Evolutionary conservation across 768 basidiomycete genomes (phyloP).

Genomic region (Stropharia rugosoannulata): DNA sequence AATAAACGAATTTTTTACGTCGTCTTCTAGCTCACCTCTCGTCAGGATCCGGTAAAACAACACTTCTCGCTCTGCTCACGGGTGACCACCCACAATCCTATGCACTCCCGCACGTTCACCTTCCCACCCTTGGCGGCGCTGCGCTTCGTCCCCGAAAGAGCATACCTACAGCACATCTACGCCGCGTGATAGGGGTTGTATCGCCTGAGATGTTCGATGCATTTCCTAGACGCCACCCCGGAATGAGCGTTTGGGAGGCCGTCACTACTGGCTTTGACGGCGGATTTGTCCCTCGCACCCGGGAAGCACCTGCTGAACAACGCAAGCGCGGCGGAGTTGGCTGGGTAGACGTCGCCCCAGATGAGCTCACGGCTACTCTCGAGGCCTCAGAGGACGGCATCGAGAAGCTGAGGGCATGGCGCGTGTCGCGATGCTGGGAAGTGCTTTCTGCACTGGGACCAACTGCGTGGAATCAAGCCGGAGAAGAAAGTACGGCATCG

Average conservation of each 20-base stretch:
- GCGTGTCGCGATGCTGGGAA: slow-evolving; percentile 40
- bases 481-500: neutral
- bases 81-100: slow-evolving; percentile 97
- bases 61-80: slow-evolving; percentile 83
- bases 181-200: slow-evolving; percentile 71
- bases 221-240: slow-evolving; percentile 69
- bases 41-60: slow-evolving; percentile 92
- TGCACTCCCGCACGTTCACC: slow-evolving; percentile 51
- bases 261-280: slow-evolving; percentile 89
- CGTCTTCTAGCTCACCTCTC: neutral
- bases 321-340: slow-evolving; percentile 45
- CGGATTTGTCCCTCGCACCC: slow-evolving; percentile 57
- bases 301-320: slow-evolving; percentile 8
- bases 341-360: slow-evolving; percentile 35
- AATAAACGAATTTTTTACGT: slow-evolving; percentile 9
- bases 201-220: slow-evolving; percentile 91
- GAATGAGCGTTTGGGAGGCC: slow-evolving; percentile 73
- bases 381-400: slow-evolving; percentile 14
- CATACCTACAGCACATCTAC: slow-evolving; percentile 68
- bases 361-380: slow-evolving; percentile 16
- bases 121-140: slow-evolving; percentile 18
- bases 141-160: slow-evolving; percentile 61
- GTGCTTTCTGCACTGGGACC: slow-evolving; percentile 71
- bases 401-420: slow-evolving; percentile 31
- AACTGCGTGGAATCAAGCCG: slow-evolving; percentile 21